A percentile compares a stretch with the other conserved stretches of the same genome.
Evolutionary conservation across 306 rosid species (phyloP).

Genomic region (Citrullus colocynthis): DNA sequence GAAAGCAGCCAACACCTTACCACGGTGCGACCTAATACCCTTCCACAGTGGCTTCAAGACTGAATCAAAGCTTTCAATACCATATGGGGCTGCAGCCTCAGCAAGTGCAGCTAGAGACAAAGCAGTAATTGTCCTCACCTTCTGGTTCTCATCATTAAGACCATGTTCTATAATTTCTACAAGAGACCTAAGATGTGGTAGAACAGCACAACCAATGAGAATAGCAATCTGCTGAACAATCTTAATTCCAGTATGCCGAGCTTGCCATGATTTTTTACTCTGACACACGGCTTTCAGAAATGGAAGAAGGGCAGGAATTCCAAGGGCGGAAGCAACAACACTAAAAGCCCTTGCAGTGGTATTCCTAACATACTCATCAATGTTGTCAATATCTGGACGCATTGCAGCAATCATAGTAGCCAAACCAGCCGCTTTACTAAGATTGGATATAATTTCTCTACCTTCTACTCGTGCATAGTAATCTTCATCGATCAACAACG

Average conservation of each 20-base stretch:
- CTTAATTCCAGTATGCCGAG: slow-evolving; percentile 91
- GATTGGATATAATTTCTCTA: slow-evolving; percentile 87
- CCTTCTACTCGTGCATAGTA: slow-evolving; percentile 96
- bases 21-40: slow-evolving; percentile 95
- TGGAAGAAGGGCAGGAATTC: slow-evolving; percentile 86
- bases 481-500: slow-evolving; percentile 88
- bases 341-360: slow-evolving; percentile 94
- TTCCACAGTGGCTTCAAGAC: slow-evolving; percentile 90
- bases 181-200: slow-evolving; percentile 79
- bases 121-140: slow-evolving; percentile 90
- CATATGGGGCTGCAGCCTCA: slow-evolving; percentile 95
- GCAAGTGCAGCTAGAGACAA: slow-evolving; percentile 94
- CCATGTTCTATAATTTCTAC: slow-evolving; percentile 92
- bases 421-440: slow-evolving; percentile 96
- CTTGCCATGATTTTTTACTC: slow-evolving; percentile 98
- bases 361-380: slow-evolving; percentile 86
- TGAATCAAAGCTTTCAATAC: slow-evolving; percentile 94
- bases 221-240: slow-evolving; percentile 98
- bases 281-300: slow-evolving; percentile 94
- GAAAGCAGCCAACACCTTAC: slow-evolving; percentile 91
- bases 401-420: slow-evolving; percentile 99
- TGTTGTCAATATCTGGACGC: slow-evolving; percentile 97
- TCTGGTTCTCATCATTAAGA: slow-evolving; percentile 85
- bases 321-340: slow-evolving; percentile 94
- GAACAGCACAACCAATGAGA: slow-evolving; percentile 87